Conservation (phyloP, 2,329 filamentous ascomycete species). For the Nectriaceae sp. region DNA sequence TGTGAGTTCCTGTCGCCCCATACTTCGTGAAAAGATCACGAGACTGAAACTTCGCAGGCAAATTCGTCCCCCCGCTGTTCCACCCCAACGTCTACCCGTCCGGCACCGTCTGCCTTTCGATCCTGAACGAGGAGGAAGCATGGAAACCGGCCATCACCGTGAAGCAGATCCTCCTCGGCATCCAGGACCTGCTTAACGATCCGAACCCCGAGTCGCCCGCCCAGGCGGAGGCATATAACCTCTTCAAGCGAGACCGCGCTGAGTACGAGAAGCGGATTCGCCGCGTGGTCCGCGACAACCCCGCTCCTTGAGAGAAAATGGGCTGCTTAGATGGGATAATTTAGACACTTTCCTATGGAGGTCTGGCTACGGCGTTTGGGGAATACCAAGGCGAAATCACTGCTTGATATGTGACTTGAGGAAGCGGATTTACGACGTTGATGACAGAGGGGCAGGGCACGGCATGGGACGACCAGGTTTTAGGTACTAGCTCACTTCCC, state of each 20-base stretch:
- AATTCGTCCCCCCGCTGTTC: slow-evolving; percentile 94
- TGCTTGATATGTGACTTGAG: slow-evolving; percentile 19
- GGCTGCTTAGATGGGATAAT: slow-evolving; percentile 11
- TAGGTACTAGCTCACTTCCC: no score
- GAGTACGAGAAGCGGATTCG: slow-evolving; percentile 90
- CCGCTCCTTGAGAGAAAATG: slow-evolving; percentile 59
- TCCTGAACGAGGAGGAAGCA: slow-evolving; percentile 96
- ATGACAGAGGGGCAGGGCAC: slow-evolving; percentile 1
- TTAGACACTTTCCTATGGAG: slow-evolving; percentile 19
- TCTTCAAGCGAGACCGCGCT: slow-evolving; percentile 85
- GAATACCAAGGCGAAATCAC: slow-evolving; percentile 33
- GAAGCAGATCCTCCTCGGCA: slow-evolving; percentile 94
- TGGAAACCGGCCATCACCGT: slow-evolving; percentile 99
- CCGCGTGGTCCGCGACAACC: slow-evolving; percentile 87
- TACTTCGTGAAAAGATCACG: not conserved
- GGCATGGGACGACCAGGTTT: slow-evolving; percentile 5
- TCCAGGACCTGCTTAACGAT: slow-evolving; percentile 93
- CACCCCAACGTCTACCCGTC: slow-evolving; percentile 99
- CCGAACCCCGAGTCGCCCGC: slow-evolving; percentile 97
- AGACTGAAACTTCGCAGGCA: slow-evolving; percentile 60
- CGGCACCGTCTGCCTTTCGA: slow-evolving; percentile 94
- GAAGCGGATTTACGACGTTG: not conserved
- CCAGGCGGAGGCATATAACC: slow-evolving; percentile 94
- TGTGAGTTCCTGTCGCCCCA: slow-evolving; percentile 60
- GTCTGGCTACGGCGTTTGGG: slow-evolving; percentile 33